Evolutionary conservation across 2,329 filamentous ascomycete genomes (phyloP).

Genomic region (Colletotrichum eleusines): DNA sequence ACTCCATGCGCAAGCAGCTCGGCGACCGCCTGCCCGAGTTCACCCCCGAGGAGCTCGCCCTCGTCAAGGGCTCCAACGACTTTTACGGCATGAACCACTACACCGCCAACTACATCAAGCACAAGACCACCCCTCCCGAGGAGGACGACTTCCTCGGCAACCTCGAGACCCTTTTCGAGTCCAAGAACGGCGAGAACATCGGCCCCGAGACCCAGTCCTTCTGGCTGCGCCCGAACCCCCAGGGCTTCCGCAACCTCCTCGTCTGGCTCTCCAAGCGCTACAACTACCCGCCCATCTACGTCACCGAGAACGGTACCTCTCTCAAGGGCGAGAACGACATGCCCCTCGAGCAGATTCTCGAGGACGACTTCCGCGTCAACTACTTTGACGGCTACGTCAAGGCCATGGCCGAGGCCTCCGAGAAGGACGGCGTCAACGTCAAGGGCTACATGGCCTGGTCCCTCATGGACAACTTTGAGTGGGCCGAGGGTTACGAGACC

Average conservation of each 20-base stretch:
- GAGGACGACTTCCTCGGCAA: constrained; percentile 80
- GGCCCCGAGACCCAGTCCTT: constrained; percentile 85
- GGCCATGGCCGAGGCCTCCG: constrained; percentile 79
- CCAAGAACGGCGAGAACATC: constrained; percentile 79
- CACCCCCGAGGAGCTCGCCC: constrained; percentile 75
- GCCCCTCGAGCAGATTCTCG: constrained; percentile 74
- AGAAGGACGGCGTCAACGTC: constrained; percentile 81
- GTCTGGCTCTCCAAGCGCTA: constrained; percentile 85
- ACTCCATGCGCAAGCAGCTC: constrained; percentile 84
- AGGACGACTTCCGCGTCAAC: constrained; percentile 84
- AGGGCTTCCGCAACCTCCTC: constrained; percentile 82
- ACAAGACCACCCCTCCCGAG: constrained; percentile 71
- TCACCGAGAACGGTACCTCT: constrained; percentile 90
- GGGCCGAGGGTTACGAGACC: constrained; percentile 92
- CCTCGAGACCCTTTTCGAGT: constrained; percentile 77
- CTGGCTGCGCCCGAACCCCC: constrained; percentile 82
- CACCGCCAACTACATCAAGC: constrained; percentile 87
- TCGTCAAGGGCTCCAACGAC: constrained; percentile 90
- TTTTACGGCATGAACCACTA: constrained; percentile 98
- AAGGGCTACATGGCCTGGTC: constrained; percentile 88
- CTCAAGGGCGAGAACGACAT: constrained; percentile 86
- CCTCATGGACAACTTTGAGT: constrained; percentile 91
- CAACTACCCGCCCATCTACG: constrained; percentile 81
- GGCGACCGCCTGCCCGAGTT: constrained; percentile 81
- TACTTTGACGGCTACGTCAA: constrained; percentile 84